Evolutionary conservation across 78 protist genomes (phyloP), one percentile per base, ranked within the genome.

Genomic region (Pelomyxa schiedti): DNA sequence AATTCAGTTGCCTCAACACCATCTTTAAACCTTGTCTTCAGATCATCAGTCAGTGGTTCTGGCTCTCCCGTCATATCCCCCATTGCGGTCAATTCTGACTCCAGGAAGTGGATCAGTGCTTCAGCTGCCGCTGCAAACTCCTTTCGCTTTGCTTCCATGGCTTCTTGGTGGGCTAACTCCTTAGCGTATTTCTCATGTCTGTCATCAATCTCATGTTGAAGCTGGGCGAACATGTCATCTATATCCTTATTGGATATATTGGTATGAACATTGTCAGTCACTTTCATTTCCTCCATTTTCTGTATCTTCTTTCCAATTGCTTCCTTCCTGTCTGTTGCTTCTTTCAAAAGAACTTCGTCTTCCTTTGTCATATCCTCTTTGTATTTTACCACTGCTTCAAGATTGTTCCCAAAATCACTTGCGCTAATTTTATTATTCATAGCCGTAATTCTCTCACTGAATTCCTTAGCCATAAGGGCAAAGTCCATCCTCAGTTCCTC

Each of bases 351-450:
- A n/a, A n/a, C n/a, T 47, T 70, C 73, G 24, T 8, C 9, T 32
- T 42, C 66, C 6, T 64, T 0, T 2, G 80, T 35, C 42, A 81
- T 36, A 28, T 71, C 72, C 0, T 41, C 0, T 36, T 58, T 69
- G 53, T 71, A 39, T 37, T 8, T 9, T 16, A 42, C 52, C 22
- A 81, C 41, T 64, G 75, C 82, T 28, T 81, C 86, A 39, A 70
- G 67, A 58, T 79, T 74, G 3, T 68, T 70, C 0, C 71, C 28
- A n/a, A n/a, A n/a, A n/a, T n/a, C n/a, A n/a, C n/a, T n/a, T n/a
- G n/a, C n/a, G n/a, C n/a, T n/a, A n/a, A n/a, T n/a, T n/a, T n/a
- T n/a, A n/a, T n/a, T n/a, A n/a, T n/a, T n/a, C n/a, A n/a, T n/a
- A n/a, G n/a, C n/a, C n/a, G n/a, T n/a, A n/a, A n/a, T n/a, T n/a